These are phyloP conservation scores for Colletotrichum sp. DNA, from an alignment of 2,329 filamentous ascomycete species.

Conservation along the genomic window DNA sequence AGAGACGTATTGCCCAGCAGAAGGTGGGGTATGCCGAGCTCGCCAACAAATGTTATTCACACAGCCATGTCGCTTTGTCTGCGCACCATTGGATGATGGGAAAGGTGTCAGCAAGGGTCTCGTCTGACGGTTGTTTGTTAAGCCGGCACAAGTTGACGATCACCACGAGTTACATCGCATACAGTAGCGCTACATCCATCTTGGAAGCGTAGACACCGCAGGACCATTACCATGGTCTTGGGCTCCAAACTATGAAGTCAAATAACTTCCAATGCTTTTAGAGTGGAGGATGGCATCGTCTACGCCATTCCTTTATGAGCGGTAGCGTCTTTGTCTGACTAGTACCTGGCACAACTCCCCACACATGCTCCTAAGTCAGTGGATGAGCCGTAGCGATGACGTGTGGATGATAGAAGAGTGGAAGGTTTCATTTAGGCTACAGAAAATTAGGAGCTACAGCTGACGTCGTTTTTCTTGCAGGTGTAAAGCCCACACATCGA, in stretches of 20 bases:
- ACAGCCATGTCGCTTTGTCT: background rate
- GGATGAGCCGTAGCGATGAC: background rate
- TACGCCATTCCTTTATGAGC: rapidly evolving
- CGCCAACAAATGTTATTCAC: background rate
- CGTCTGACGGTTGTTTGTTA: background rate
- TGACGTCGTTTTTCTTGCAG: background rate
- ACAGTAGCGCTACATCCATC: background rate
- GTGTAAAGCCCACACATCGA: background rate
- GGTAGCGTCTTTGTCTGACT: background rate
- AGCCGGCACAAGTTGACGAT: background rate
- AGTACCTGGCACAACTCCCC: background rate
- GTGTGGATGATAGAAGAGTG: background rate
- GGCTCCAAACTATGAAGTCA: background rate
- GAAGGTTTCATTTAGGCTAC: background rate
- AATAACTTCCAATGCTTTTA: background rate
- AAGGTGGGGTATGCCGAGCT: background rate
- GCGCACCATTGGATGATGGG: background rate
- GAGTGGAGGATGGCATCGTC: background rate
- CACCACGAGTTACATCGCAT: background rate
- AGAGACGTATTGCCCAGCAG: background rate
- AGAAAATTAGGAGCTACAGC: background rate
- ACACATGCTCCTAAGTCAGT: background rate
- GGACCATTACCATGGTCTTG: background rate
- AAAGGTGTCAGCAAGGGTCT: background rate
- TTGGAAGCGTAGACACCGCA: background rate